Evolutionary conservation across 2,329 filamentous ascomycete genomes (phyloP).

Genomic region (Xylaria sp.): DNA sequence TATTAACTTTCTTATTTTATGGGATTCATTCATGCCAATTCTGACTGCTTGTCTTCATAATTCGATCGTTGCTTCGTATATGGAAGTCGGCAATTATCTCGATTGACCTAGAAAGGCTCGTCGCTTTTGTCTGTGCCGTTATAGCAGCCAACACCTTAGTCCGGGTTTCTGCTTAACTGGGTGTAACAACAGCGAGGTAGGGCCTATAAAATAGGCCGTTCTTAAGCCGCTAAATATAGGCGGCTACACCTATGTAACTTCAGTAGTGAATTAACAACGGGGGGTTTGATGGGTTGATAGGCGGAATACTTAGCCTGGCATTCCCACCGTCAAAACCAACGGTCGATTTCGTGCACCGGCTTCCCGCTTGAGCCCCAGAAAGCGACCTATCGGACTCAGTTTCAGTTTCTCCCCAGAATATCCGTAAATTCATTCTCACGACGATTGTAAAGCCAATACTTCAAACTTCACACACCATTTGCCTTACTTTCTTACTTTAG

Average conservation of each 20-base stretch:
- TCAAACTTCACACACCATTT: background rate
- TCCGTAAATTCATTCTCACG: background rate
- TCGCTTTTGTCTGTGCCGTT: background rate
- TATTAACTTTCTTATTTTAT: background rate
- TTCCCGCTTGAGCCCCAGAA: background rate
- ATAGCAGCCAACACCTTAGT: background rate
- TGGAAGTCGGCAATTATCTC: background rate
- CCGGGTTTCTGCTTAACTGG: background rate
- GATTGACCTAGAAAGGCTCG: background rate
- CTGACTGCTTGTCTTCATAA: background rate
- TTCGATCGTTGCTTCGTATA: background rate
- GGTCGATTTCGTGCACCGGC: background rate
- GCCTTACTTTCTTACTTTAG: background rate
- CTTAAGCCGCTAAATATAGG: background rate
- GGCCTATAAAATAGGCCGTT: background rate
- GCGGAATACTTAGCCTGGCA: background rate
- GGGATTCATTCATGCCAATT: conserved; percentile 1
- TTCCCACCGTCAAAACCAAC: conserved; percentile 1
- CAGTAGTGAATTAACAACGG: conserved; percentile 5
- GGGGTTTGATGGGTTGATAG: too few relatives aligned
- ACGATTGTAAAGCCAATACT: background rate
- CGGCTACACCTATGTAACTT: too few relatives aligned
- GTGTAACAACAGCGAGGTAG: conserved; percentile 9
- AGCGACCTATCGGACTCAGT: background rate
- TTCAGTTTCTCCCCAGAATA: background rate